Evolutionary conservation across 345 rosid genomes (phyloP), one percentile per base, ranked within the genome.

Genomic region (Dipteronia dyeriana): DNA sequence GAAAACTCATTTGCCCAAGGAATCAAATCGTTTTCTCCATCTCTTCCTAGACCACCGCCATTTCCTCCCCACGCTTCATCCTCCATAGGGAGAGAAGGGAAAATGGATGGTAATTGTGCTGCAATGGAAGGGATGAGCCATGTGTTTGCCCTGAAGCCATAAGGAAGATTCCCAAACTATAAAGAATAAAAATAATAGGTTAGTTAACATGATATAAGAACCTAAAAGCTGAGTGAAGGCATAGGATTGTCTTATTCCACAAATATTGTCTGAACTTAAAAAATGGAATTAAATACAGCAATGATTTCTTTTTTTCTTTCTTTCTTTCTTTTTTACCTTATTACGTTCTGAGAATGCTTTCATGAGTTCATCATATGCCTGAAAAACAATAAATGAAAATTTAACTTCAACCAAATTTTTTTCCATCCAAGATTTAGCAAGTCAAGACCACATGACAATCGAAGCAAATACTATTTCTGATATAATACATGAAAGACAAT

Each of bases 101-200:
- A 92, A 34, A 71, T 78, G 65, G 93, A 86, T 29, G 95, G 92
- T 76, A 83, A 83, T 80, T 90, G 97, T 12, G 95, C 94, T 31
- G 93, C 94, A 20, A 87, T 69, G 19, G 97, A 97, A 75, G 97
- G 94, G 75, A 89, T 84, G 76, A 96, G 97, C 98, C 99, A 96
- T 8, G 98, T 96, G 85, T 96, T 96, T 75, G 99, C 95, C 86
- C 98, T 88, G 80, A 96, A 96, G 10, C 98, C 99, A 83, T 89
- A 94, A 51, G 98, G 98, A 89, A 94, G 95, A 88, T 94, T 96
- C 76, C 98, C 98, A 86, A 96, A 94, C 98, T 96, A 90, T 82
- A 85, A 39, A 73, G 17, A 38, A 14, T 22, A 3, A 23, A 57
- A 77, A 23, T 13, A 78, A 78, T 16, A 45, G 10, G 17, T 67